A percentile compares a stretch with the other conserved stretches of the same genome.
phyloP scores from a whole-genome alignment of 345 rosid genomes.

The Pugionium dolabratum region DNA sequence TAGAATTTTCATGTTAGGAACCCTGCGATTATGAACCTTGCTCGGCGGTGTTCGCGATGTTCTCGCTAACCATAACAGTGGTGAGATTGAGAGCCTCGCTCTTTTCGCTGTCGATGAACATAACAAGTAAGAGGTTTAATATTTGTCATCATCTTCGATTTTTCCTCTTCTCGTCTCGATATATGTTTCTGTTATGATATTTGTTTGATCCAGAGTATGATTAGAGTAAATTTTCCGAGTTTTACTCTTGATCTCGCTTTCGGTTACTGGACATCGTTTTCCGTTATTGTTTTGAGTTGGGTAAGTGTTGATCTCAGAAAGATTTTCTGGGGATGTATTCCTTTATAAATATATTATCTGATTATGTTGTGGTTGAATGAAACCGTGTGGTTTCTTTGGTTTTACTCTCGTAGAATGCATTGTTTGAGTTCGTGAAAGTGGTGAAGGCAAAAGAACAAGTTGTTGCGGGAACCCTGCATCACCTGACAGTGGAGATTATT shows the following conservation, averaged over 20 bases:
- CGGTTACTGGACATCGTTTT: background rate
- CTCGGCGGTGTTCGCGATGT: slow-evolving; percentile 71
- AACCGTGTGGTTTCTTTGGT: no score
- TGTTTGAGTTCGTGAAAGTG: slow-evolving; percentile 81
- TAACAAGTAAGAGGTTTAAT: slow-evolving; percentile 72
- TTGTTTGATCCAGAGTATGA: slow-evolving; percentile 1
- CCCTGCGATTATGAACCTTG: no score
- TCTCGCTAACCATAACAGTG: slow-evolving; percentile 56
- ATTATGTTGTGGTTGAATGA: no score
- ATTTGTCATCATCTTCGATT: background rate
- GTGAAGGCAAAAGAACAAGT: slow-evolving; percentile 88
- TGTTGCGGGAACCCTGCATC: slow-evolving; percentile 85
- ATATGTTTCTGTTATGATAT: slow-evolving; percentile 5
- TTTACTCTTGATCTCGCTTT: slow-evolving; percentile 14
- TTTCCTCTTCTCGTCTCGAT: background rate
- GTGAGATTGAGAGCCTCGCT: slow-evolving; percentile 63
- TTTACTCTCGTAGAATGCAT: slow-evolving; percentile 55
- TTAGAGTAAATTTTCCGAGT: slow-evolving; percentile 3
- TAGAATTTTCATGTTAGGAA: no score
- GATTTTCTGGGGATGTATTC: no score
- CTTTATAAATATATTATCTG: no score
- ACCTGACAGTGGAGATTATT: slow-evolving; percentile 71
- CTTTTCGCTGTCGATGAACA: slow-evolving; percentile 94
- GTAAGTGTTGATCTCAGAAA: no score
- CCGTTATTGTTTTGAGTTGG: no score